Evolutionary conservation across 257 asterid genomes (phyloP).

Genomic region (Solanum bulbocastanum): DNA sequence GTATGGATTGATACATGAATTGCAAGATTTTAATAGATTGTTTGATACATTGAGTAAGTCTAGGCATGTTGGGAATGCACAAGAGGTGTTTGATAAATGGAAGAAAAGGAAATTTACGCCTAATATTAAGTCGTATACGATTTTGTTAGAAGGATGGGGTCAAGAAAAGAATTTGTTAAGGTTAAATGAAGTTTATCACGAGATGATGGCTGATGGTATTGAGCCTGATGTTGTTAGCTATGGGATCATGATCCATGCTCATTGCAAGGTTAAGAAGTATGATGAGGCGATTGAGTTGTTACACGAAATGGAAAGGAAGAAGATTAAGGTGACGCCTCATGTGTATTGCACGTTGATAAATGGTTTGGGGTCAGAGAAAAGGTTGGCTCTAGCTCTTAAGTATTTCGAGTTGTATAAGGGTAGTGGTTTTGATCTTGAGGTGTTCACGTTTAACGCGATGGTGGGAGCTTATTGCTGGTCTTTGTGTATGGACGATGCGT

Average conservation of each 20-base stretch:
- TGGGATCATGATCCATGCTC: constrained; percentile 60
- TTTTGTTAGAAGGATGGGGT: constrained; percentile 80
- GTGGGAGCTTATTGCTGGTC: constrained; percentile 89
- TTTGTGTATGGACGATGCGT: constrained; percentile 37
- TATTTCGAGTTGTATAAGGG: constrained; percentile 47
- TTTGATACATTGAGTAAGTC: constrained; percentile 73
- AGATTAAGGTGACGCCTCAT: constrained; percentile 59
- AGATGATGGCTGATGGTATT: constrained; percentile 58
- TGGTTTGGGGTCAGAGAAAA: constrained; percentile 63
- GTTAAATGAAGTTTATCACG: constrained; percentile 59
- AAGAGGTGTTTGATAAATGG: constrained; percentile 65
- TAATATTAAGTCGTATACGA: constrained; percentile 52
- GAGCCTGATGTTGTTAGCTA: constrained; percentile 70
- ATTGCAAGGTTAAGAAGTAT: constrained; percentile 47
- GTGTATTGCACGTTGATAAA: constrained; percentile 77
- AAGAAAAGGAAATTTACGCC: constrained; percentile 42
- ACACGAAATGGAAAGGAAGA: constrained; percentile 45
- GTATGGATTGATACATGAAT: constrained; percentile 44
- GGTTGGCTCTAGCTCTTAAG: constrained; percentile 45
- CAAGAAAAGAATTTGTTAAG: constrained; percentile 45
- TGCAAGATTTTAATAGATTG: constrained; percentile 67
- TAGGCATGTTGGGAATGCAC: constrained; percentile 50
- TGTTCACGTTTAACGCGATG: constrained; percentile 67
- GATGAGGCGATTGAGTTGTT: constrained; percentile 41
- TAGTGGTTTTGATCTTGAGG: constrained; percentile 34